Evolutionary conservation across 441 rosid species (phyloP), one percentile per base, ranked within the genome.

Genomic region (Flueggea neowawraea): DNA sequence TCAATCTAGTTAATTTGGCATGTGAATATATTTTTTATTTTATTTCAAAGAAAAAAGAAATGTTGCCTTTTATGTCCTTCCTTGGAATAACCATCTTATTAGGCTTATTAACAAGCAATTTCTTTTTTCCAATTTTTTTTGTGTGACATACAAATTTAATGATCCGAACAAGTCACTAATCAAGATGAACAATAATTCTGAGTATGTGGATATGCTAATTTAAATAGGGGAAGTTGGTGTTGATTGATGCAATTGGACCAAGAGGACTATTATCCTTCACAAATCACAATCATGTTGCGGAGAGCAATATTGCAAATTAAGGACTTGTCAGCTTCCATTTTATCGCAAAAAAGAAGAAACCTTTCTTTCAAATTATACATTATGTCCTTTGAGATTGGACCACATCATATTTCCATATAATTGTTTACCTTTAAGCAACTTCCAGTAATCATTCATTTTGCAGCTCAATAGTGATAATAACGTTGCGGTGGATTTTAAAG

Each of bases 221-320:
- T 60, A 52, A 59, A 67, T 59, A 33, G 10, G 69, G 82, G 69
- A 69, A 73, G 64, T 63, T 56, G 75, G 69, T 58, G 73, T 62
- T 68, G 82, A 70, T 78, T 74, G 78, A 66, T 69, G 75, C 67
- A 55, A 69, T 67, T 60, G 64, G 61, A 72, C 70, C 61, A 47
- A 58, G 36, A 61, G 16, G 45, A 60, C 31, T 47, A n/a, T 62
- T 58, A 43, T 60, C 31, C 60, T 39, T 16, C 22, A 54, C 51
- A 44, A n/a, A 57, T 32, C 54, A 49, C 47, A 51, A 17, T 31
- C 57, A 44, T 44, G 45, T 56, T 48, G 57, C 52, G 68, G 31
- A 52, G 12, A 16, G 48, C 10, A 54, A 55, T 17, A 6, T 22
- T 12, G 12, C 22, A 47, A 47, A 47, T 36, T 1, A 55, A 15